These are phyloP conservation scores for Verticillium nonalfalfae DNA, from an alignment of 2,329 filamentous ascomycete species.

Conservation along the genomic window DNA sequence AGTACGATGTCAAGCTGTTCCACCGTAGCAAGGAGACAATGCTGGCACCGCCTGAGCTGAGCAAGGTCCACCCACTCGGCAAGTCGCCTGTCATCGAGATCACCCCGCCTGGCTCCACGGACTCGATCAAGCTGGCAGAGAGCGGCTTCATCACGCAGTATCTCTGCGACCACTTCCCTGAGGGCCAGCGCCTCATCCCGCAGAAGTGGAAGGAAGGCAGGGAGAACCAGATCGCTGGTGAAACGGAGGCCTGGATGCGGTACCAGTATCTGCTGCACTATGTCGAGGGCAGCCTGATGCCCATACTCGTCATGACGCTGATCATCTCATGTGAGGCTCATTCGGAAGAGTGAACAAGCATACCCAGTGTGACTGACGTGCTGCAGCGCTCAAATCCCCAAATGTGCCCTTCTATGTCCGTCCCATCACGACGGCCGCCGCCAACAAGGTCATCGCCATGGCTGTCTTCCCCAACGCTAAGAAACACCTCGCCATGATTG, in stretches of 20 bases:
- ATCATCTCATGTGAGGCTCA: slow-evolving; percentile 43
- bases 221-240: slow-evolving; percentile 50
- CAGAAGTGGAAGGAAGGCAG: slow-evolving; percentile 49
- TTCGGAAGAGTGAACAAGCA: slow-evolving; percentile 1
- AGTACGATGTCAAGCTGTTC: slow-evolving; percentile 76
- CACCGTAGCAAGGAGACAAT: slow-evolving; percentile 56
- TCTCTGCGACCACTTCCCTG: slow-evolving; percentile 58
- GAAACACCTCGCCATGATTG: slow-evolving; percentile 41
- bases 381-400: slow-evolving; percentile 34
- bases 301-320: slow-evolving; percentile 57
- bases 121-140: slow-evolving; percentile 66
- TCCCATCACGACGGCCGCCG: slow-evolving; percentile 41
- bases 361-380: background rate
- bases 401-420: slow-evolving; percentile 46
- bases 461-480: slow-evolving; percentile 42
- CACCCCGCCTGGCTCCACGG: slow-evolving; percentile 26
- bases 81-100: slow-evolving; percentile 78
- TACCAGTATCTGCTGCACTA: slow-evolving; percentile 74
- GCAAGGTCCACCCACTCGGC: slow-evolving; percentile 75
- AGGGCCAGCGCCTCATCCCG: slow-evolving; percentile 42
- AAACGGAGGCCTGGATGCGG: slow-evolving; percentile 54
- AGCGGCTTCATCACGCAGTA: slow-evolving; percentile 79
- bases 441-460: slow-evolving; percentile 30
- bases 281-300: slow-evolving; percentile 78
- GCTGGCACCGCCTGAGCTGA: slow-evolving; percentile 70